Evolutionary conservation across 768 basidiomycete species (phyloP).

Genomic region (Austroboletus eburneus): DNA sequence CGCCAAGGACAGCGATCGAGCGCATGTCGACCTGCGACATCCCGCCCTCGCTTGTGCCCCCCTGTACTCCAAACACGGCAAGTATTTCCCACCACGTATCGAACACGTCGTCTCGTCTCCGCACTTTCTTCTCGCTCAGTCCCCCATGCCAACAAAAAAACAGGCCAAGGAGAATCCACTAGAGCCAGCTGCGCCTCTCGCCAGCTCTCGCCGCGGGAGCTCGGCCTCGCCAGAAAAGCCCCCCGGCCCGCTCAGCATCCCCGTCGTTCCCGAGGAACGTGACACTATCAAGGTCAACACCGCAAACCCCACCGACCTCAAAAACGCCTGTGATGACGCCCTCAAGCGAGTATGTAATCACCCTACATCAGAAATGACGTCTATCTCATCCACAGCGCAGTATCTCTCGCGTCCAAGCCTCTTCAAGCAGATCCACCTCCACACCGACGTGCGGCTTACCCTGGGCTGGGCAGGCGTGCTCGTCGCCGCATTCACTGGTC

Average conservation of each 20-base stretch:
- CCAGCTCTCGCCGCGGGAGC: conserved; percentile 26
- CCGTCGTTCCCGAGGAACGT: conserved; percentile 40
- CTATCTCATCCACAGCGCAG: conserved; percentile 37
- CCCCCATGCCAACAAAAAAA: conserved; percentile 20
- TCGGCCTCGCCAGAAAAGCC: conserved; percentile 37
- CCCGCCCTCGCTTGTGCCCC: not conserved
- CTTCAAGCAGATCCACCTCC: conserved; percentile 82
- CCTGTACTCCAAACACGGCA: conserved; percentile 5
- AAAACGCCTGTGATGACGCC: conserved; percentile 81
- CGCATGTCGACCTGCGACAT: conserved; percentile 1
- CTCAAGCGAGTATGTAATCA: conserved; percentile 69
- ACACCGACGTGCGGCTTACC: conserved; percentile 83
- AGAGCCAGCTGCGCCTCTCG: conserved; percentile 9
- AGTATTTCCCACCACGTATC: conserved; percentile 14
- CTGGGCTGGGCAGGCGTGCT: conserved; percentile 87
- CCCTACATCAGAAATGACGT: not conserved
- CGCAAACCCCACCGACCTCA: conserved; percentile 52
- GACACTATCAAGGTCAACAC: conserved; percentile 62
- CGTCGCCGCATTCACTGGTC: conserved; percentile 73
- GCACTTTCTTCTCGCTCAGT: not conserved
- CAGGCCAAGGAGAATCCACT: conserved; percentile 8
- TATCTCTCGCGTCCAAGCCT: conserved; percentile 74
- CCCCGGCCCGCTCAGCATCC: conserved; percentile 50
- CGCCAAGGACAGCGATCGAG: conserved; percentile 68
- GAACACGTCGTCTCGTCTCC: conserved; percentile 21